Conservation (phyloP, 2,329 filamentous ascomycete genomes). For the Sphaerostilbella broomeana region DNA sequence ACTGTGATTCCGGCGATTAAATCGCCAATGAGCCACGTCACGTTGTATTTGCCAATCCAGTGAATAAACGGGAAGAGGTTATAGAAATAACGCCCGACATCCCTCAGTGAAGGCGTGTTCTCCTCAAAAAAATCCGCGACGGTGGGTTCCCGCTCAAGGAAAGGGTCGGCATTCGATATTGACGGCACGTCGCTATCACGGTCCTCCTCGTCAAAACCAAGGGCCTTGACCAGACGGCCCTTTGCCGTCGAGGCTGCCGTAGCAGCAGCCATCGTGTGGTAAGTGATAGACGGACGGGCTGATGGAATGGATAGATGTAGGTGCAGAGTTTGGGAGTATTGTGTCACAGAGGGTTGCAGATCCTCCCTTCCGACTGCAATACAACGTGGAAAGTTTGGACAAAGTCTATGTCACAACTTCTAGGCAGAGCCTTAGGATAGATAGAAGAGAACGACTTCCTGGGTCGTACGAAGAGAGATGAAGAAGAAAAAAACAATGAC, state of each 20-base stretch:
- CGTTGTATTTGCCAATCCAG: conserved; percentile 47
- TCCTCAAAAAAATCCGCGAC: conserved; percentile 36
- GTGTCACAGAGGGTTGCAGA: no score
- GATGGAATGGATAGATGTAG: background rate
- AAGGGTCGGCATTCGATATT: conserved; percentile 32
- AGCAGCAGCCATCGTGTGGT: background rate
- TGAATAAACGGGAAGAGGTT: conserved; percentile 42
- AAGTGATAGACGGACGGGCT: background rate
- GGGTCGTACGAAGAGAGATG: no score
- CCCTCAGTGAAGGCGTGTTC: conserved; percentile 27
- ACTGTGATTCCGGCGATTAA: conserved; percentile 42
- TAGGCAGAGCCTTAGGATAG: no score
- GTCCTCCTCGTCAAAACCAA: conserved; percentile 27
- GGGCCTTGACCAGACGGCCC: conserved; percentile 24
- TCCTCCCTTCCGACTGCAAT: no score
- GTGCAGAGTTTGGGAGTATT: no score
- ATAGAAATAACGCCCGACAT: conserved; percentile 29
- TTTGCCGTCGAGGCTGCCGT: conserved; percentile 20
- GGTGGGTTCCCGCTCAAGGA: conserved; percentile 36
- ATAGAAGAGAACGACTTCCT: no score
- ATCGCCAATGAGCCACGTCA: conserved; percentile 41
- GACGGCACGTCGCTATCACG: conserved; percentile 29
- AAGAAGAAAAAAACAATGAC: no score
- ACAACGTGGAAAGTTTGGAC: no score
- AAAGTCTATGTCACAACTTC: no score